Evolutionary conservation across 768 basidiomycete species (phyloP), one percentile per base, ranked within the genome.

Genomic region (Boletus rubescentipes): DNA sequence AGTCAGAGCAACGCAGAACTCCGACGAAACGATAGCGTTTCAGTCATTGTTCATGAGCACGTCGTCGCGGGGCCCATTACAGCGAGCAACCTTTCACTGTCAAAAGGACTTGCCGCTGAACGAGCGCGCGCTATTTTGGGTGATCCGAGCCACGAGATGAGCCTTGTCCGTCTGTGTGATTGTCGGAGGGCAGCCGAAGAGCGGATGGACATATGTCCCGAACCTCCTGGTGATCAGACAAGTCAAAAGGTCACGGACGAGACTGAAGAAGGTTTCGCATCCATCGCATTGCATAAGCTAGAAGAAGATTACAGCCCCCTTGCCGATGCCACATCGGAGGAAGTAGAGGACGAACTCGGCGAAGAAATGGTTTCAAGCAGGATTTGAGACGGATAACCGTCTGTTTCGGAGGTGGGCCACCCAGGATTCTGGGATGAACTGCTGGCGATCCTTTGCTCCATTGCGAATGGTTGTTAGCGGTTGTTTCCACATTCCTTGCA

Each of bases 21-120:
- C 14, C 74, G 75, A 50, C 69, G 72, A 50, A 76, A 79, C 30
- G 80, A 84, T 31, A 79, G 81, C 18, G 71, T 86, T 42, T 74
- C 77, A 0, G 79, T 89, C 32, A 49, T 81, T 34, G 79, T 87
- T 16, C 90, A 91, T 59, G 85, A 75, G 12, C 62, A 63, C 7
- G 68, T 74, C 7, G 69, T 91, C 30, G 79, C 74, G 2, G 86
- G 85, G 0, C 88, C 89, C 3, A 74, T 90, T 31, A 71, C 81
- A 11, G 82, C 83, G 10, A 60, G 73, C 7, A 89, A 82, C 55
- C 68, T 76, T 34, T 75, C 77, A 2, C 73, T 88, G n/a, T 84
- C 87, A 4, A 88, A 84, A 62, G 84, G 83, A 29, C 76, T 84
- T 41, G 87, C 84, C 2, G 79, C 88, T 2, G 86, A 88, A 65